Base-by-base conservation (phyloP, 805 yeast species). In the Wickerhamiella kurtzmanii region DNA sequence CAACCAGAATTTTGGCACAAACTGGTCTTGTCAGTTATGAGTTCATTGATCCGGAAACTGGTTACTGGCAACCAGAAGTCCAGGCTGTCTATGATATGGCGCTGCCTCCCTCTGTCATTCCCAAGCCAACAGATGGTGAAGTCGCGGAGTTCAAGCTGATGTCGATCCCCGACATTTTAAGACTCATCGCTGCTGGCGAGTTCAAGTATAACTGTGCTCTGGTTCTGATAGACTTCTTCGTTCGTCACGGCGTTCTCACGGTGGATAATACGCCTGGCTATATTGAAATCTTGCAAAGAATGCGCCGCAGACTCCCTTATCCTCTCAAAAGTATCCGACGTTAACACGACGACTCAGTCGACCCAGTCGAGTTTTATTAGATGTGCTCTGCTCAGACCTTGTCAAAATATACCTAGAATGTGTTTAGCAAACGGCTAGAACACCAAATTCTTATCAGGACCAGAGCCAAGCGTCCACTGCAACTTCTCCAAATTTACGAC, bases 131-230 rank as follows among this genome's bases (percentile, higher is more conserved):
- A 36, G 94, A 82, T 55, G 76, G 77, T 37, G 94, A 94, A 69
- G 82, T 86, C 0, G 81, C 78, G 49, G 77, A 75, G 49, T 92
- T 92, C 62, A 57, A 64, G 48, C 66, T 88, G 41, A 68, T 84
- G 77, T 61, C 68, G 3, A 58, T 85, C 1, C 75, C 71, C 2
- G 80, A 82, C 51, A 75, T 84, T 1, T 50, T 71, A 35, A 48
- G 57, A 25, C 68, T 73, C n/a, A 56, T 89, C 22, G 58, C 58
- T 11, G 62, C 63, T 0, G 77, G 77, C 1, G 77, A 80, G 56
- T 92, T 92, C 68, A 92, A 89, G 63, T 95, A 95, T 22, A 92
- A 89, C 57, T 82, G 95, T 65, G 94, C 81, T 0, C 53, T 64
- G n/a, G 80, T 88, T 2, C 68, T 83, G 25, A 70, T 87, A 15